These are phyloP conservation scores for Crithidia bombi DNA, from an alignment of 208 protist species.

Conservation along the genomic window DNA sequence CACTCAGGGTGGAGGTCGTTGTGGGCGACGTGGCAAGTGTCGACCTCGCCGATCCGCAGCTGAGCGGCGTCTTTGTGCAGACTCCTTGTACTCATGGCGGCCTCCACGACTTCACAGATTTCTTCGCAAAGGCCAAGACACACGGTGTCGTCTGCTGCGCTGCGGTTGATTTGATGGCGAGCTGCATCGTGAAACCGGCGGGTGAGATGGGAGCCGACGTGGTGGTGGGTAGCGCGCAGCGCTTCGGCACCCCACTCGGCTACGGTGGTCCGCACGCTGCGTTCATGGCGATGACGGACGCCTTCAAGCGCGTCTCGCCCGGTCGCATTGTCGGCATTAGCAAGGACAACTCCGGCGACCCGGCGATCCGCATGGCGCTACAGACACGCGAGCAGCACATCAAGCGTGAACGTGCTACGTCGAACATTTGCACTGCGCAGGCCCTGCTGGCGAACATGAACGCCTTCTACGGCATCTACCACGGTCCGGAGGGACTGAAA, in stretches of 20 bases:
- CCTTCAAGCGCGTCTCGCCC: constrained; percentile 92
- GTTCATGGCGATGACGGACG: constrained; percentile 93
- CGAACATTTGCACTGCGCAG: constrained; percentile 99
- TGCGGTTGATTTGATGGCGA: constrained; percentile 94
- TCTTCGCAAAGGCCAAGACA: constrained; percentile 72
- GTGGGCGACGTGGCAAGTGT: constrained; percentile 76
- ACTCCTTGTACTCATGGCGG: constrained; percentile 92
- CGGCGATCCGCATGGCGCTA: constrained; percentile 96
- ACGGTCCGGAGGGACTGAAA: constrained; percentile 95
- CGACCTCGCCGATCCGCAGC: constrained; percentile 57
- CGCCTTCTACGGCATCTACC: constrained; percentile 98
- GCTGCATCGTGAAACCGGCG: constrained; percentile 92
- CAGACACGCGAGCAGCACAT: constrained; percentile 99
- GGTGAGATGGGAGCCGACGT: constrained; percentile 96
- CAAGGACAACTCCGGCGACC: constrained; percentile 88
- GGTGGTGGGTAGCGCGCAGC: constrained; percentile 92
- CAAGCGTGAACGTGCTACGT: constrained; percentile 94
- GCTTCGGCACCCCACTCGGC: constrained; percentile 95
- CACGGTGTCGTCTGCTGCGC: constrained; percentile 75
- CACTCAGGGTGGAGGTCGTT: constrained; percentile 89
- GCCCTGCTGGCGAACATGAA: constrained; percentile 97
- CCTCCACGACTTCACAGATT: constrained; percentile 78
- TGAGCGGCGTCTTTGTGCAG: constrained; percentile 94
- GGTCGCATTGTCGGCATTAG: constrained; percentile 97
- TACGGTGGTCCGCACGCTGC: constrained; percentile 99